These are phyloP conservation scores for Calophaca sinica DNA, from an alignment of 306 rosid species.

Conservation along the genomic window DNA sequence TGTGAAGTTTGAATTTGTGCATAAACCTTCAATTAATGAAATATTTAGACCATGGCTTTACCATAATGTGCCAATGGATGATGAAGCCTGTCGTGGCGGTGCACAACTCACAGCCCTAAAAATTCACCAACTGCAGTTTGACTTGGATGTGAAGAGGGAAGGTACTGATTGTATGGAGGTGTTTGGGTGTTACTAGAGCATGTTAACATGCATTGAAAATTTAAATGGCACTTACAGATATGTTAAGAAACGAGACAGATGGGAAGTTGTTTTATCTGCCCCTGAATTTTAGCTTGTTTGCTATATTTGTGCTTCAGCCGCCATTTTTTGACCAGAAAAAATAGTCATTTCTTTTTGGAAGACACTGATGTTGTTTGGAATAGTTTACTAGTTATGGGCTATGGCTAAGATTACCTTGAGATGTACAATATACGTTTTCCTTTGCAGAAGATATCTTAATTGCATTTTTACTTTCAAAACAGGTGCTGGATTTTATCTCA, in stretches of 20 bases:
- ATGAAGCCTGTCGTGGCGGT: neutral
- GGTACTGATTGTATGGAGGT: neutral
- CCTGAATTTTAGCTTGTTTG: neutral
- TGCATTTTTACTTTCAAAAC: slow-evolving; percentile 40
- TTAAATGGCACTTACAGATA: neutral
- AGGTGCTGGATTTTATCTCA: slow-evolving; percentile 98
- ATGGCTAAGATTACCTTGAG: slow-evolving; percentile 26
- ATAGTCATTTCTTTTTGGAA: neutral
- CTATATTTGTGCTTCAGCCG: neutral
- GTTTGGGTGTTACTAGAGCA: neutral
- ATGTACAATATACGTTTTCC: slow-evolving; percentile 30
- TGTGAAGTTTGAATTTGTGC: too few species aligned
- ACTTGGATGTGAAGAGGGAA: neutral
- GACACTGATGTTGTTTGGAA: slow-evolving; percentile 3
- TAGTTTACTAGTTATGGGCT: slow-evolving; percentile 6
- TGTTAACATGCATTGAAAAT: too few species aligned
- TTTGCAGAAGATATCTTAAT: slow-evolving; percentile 25
- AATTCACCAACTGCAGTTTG: neutral
- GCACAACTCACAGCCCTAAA: neutral
- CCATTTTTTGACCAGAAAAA: neutral
- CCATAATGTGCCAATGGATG: neutral
- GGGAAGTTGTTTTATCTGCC: neutral
- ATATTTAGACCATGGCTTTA: neutral
- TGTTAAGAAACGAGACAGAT: neutral
- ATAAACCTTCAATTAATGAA: neutral